These are phyloP conservation scores for Chlamydomonas sphaeroides DNA, from an alignment of 139 green algal genomes.

Conservation along the genomic window DNA sequence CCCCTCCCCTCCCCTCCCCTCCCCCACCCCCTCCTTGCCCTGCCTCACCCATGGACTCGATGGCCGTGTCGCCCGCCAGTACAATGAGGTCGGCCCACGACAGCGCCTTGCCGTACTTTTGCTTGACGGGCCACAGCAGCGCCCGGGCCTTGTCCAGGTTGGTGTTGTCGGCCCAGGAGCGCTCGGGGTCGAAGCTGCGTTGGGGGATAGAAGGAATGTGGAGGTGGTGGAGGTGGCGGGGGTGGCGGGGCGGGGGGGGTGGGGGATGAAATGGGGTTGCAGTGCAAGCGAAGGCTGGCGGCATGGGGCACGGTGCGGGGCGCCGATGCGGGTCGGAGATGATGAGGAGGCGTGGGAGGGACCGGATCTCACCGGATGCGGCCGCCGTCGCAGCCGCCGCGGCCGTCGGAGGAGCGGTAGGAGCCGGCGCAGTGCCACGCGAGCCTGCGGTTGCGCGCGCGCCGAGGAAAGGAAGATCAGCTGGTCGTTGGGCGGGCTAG, in stretches of 20 bases:
- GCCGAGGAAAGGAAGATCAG: no score
- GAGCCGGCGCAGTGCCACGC: slow-evolving; percentile 56
- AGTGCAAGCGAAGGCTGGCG: no score
- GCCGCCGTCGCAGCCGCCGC: slow-evolving; percentile 53
- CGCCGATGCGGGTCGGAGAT: not conserved
- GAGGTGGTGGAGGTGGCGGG: no score
- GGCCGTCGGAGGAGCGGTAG: slow-evolving; percentile 54
- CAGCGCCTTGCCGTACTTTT: slow-evolving; percentile 45
- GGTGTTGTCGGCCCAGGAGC: slow-evolving; percentile 48
- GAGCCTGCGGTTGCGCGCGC: no score
- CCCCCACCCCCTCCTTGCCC: no score
- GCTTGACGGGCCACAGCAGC: slow-evolving; percentile 57
- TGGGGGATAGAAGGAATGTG: no score
- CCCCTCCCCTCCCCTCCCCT: no score
- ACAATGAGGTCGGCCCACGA: slow-evolving; percentile 59
- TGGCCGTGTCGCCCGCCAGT: slow-evolving; percentile 46
- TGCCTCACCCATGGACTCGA: slow-evolving; percentile 49
- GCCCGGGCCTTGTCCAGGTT: slow-evolving; percentile 55
- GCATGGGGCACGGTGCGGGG: not conserved
- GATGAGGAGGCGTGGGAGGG: not conserved
- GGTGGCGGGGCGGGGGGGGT: not conserved
- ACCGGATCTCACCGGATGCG: not conserved
- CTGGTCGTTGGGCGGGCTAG: no score
- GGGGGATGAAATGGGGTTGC: no score
- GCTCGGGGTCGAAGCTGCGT: slow-evolving; percentile 44